Conservation (phyloP, 73 alveolate genomes). For the Paramecium sexaurelia region DNA sequence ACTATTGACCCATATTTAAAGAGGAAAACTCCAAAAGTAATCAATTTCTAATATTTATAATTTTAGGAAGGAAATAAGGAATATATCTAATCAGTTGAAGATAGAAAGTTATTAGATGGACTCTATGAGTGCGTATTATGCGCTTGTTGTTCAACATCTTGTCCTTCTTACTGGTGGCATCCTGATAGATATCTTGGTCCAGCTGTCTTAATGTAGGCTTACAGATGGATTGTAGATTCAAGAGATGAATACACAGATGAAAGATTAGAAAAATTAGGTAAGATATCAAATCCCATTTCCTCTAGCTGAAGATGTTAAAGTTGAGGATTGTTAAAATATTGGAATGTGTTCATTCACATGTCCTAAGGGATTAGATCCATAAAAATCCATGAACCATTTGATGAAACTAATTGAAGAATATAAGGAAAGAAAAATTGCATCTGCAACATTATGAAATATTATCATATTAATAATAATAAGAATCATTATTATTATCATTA, state of each 20-base stretch:
- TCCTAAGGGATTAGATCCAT: conserved; percentile 86
- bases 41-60: conserved; percentile 86
- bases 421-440: conserved; percentile 69
- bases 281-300: too few species aligned
- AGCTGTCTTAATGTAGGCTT: conserved; percentile 92
- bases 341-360: conserved; percentile 93
- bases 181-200: conserved; percentile 97
- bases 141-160: conserved; percentile 95
- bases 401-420: conserved; percentile 78
- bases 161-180: conserved; percentile 99
- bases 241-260: conserved; percentile 97
- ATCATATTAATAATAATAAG: neutral
- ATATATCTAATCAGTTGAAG: conserved; percentile 91
- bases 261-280: conserved; percentile 79
- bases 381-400: conserved; percentile 78
- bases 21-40: conserved; percentile 91
- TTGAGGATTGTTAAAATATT: conserved; percentile 88
- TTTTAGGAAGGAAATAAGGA: conserved; percentile 91
- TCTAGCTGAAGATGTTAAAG: conserved; percentile 84
- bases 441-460: conserved; percentile 45
- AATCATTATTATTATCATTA: neutral
- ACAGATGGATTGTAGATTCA: conserved; percentile 98
- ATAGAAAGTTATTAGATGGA: conserved; percentile 91
- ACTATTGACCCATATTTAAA: conserved; percentile 95
- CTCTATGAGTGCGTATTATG: conserved; percentile 93